Evolutionary conservation across 345 rosid genomes (phyloP), one percentile per base, ranked within the genome.

Genomic region (Sonneratia caseolaris): DNA sequence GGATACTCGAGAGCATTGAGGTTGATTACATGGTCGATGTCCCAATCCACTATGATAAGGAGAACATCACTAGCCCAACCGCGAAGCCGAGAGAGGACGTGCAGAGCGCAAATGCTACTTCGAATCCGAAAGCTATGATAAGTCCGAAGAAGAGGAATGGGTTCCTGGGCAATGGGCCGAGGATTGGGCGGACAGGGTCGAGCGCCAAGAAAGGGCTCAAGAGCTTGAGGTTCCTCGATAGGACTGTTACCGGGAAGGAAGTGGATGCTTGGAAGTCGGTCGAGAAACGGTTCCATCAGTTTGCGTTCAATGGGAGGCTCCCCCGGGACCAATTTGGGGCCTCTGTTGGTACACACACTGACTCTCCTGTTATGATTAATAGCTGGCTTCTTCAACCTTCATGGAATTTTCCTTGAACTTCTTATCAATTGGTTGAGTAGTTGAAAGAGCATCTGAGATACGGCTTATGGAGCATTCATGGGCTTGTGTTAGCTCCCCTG

Each of bases 191-290:
- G 73, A 83, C 89, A 15, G 79, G 84, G 7, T 85, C 98, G 2
- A 72, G 86, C 1, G 96, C 96, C 0, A 86, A 90, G 1, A 88
- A 83, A 81, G 98, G 97, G 36, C 86, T 92, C 18, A 84, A 88
- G 72, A 90, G 92, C 76, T 79, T 95, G 48, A 82, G 94, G 76
- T 95, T 95, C 76, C 90, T 95, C 61, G 97, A 95, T 37, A 79
- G 90, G 66, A 86, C 93, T 1, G 74, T 80, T 22, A 85, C 96
- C 0, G 97, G 99, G 68, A 86, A 85, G 66, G 98, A 95, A 70
- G 70, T 48, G 22, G 97, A 95, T 72, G 92, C 92, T 3, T 90
- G 99, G 99, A 84, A 78, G 79, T 80, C 97, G 9, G 88, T 86
- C 24, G 99, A 92, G 77, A 85, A 72, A 69, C 86, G 94, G 21